Evolutionary conservation across 805 yeast species (phyloP).

Genomic region (Scheffersomyces spartinae): DNA sequence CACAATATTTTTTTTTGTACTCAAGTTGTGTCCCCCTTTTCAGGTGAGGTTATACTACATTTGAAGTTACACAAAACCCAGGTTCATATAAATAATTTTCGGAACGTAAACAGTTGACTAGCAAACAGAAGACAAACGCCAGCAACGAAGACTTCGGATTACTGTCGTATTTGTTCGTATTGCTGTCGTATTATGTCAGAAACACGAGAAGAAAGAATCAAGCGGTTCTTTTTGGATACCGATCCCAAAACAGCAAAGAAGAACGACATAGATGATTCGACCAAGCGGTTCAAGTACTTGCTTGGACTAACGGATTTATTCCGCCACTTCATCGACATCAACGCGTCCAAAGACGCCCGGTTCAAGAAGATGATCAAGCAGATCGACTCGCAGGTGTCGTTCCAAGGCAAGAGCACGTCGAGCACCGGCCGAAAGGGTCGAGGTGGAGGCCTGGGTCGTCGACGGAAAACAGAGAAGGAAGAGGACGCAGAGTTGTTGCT

Average conservation of each 20-base stretch:
- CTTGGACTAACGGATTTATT: slow-evolving; percentile 77
- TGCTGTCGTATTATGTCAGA: no score
- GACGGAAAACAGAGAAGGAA: slow-evolving; percentile 86
- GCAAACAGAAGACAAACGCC: no score
- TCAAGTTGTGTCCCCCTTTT: no score
- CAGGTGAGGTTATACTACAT: no score
- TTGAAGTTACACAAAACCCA: no score
- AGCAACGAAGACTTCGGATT: no score
- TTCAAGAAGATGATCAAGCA: slow-evolving; percentile 51
- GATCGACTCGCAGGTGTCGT: slow-evolving; percentile 39
- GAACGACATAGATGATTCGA: slow-evolving; percentile 48
- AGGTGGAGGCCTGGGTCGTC: slow-evolving; percentile 28
- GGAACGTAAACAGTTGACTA: no score
- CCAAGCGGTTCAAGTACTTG: slow-evolving; percentile 69
- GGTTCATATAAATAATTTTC: no score
- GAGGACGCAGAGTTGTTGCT: slow-evolving; percentile 87
- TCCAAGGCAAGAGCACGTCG: slow-evolving; percentile 15
- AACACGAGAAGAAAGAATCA: slow-evolving; percentile 28
- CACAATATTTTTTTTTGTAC: no score
- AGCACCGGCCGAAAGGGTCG: slow-evolving; percentile 10
- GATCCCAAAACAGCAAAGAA: slow-evolving; percentile 50
- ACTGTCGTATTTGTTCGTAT: no score
- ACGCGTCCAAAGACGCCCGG: slow-evolving; percentile 67
- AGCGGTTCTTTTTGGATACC: slow-evolving; percentile 35
- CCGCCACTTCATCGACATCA: slow-evolving; percentile 75